Conservation (phyloP, 2,329 filamentous ascomycete genomes). For the Aspergillus fumigatus region DNA sequence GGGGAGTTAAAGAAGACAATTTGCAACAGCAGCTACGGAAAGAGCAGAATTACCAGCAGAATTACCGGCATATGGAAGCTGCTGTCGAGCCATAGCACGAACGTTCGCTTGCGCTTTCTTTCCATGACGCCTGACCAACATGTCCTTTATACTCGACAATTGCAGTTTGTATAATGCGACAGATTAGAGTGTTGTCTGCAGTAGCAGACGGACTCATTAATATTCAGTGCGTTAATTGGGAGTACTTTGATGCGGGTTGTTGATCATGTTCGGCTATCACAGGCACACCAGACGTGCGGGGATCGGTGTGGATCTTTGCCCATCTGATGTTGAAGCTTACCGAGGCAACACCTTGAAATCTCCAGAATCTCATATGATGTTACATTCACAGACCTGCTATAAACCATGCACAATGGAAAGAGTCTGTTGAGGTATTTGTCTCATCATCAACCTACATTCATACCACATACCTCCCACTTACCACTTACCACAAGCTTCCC, state of each 20-base stretch:
- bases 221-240: not conserved
- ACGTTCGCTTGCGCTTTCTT: not conserved
- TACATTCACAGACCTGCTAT: not conserved
- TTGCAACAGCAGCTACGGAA: not conserved
- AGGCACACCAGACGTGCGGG: not conserved
- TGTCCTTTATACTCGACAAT: not conserved
- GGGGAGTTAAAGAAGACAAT: not conserved
- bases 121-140: not conserved
- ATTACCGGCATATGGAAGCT: not conserved
- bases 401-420: not conserved
- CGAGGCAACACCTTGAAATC: not conserved
- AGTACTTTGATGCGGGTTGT: not conserved
- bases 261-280: not conserved
- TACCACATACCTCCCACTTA: constrained; percentile 1
- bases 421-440: not conserved
- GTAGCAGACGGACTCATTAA: too few species aligned
- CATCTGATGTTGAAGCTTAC: not conserved
- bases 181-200: not conserved
- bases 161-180: not conserved
- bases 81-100: not conserved
- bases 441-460: not conserved
- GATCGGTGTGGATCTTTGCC: not conserved
- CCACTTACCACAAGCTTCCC: not conserved
- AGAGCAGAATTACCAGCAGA: not conserved
- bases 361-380: not conserved